Percentiles rank a stretch among this genome's conserved stretches.
These are phyloP conservation scores for Rhizopogon sp. DNA, from an alignment of 768 basidiomycete species.

Conservation along the genomic window DNA sequence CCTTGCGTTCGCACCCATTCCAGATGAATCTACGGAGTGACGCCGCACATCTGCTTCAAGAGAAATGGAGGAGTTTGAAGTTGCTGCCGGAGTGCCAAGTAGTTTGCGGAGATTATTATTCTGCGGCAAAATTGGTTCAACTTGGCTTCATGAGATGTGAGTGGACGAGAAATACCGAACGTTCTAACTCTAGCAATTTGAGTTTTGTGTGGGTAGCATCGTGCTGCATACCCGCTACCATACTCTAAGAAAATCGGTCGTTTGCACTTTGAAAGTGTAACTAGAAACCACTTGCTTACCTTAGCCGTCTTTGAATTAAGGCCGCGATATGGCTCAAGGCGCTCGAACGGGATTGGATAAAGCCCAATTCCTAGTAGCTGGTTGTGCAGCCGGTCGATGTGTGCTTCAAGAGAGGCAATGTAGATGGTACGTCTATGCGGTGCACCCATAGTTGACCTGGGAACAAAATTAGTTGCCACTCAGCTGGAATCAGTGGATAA, in stretches of 20 bases:
- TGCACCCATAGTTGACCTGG: slow-evolving; percentile 60
- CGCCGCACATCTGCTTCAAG: slow-evolving; percentile 30
- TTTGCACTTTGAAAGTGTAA: not conserved
- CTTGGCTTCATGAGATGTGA: not conserved
- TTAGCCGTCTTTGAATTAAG: slow-evolving; percentile 76
- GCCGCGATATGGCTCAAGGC: slow-evolving; percentile 60
- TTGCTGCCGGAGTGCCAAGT: slow-evolving; percentile 21
- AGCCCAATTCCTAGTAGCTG: slow-evolving; percentile 49
- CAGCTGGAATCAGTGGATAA: not conserved
- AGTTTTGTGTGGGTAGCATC: slow-evolving; percentile 55
- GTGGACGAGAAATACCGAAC: slow-evolving; percentile 42
- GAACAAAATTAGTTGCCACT: not conserved
- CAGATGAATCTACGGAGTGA: slow-evolving; percentile 27
- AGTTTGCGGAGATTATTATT: slow-evolving; percentile 28
- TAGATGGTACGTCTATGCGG: slow-evolving; percentile 68
- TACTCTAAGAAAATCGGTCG: slow-evolving; percentile 42
- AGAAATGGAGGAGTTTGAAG: slow-evolving; percentile 15
- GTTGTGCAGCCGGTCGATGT: slow-evolving; percentile 63
- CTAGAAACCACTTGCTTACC: slow-evolving; percentile 31
- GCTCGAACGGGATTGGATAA: slow-evolving; percentile 51
- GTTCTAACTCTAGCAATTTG: slow-evolving; percentile 63
- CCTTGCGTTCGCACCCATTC: slow-evolving; percentile 24
- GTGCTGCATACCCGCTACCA: slow-evolving; percentile 67
- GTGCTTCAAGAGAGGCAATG: slow-evolving; percentile 65
- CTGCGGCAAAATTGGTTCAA: slow-evolving; percentile 6